Percentiles rank a stretch among this genome's conserved stretches.
These are phyloP conservation scores for Auriscalpium vulgare DNA, from an alignment of 768 basidiomycete genomes.

Conservation along the genomic window DNA sequence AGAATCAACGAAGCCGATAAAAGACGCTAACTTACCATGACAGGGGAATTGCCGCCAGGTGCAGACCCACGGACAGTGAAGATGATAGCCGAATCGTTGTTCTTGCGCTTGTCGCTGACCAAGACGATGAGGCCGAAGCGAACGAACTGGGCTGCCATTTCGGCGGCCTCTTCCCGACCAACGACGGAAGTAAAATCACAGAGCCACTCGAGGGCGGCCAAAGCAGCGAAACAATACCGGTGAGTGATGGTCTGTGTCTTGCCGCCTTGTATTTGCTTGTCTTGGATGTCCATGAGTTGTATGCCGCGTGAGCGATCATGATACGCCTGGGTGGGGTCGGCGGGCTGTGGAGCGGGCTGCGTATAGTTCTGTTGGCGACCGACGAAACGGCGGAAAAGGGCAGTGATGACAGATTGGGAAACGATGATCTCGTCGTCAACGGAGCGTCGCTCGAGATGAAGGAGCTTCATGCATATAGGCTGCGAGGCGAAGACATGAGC, in stretches of 20 bases:
- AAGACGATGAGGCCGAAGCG: constrained; percentile 85
- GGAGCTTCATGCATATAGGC: constrained; percentile 94
- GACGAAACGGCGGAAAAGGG: constrained; percentile 92
- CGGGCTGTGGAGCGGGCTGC: constrained; percentile 34
- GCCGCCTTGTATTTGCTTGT: constrained; percentile 39
- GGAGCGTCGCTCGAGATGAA: constrained; percentile 90
- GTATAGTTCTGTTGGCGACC: constrained; percentile 82
- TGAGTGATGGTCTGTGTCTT: constrained; percentile 39
- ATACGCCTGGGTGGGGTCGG: constrained; percentile 65
- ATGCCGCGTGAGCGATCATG: constrained; percentile 74
- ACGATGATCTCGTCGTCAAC: constrained; percentile 97
- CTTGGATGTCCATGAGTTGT: constrained; percentile 60
- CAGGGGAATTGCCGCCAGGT: constrained; percentile 65
- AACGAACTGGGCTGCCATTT: constrained; percentile 97
- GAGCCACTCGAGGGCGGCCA: constrained; percentile 90
- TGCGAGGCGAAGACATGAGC: constrained; percentile 84
- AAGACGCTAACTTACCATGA: constrained; percentile 46
- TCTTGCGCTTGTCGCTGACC: constrained; percentile 87
- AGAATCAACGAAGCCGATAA: constrained; percentile 8
- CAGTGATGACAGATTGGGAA: constrained; percentile 86
- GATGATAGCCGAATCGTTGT: constrained; percentile 87
- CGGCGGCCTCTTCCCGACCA: constrained; percentile 92
- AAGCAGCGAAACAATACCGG: constrained; percentile 78
- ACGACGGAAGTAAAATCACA: constrained; percentile 96
- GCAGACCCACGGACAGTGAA: constrained; percentile 84